Evolutionary conservation across 192 early-diverging fungal genomes (phyloP), one percentile per base, ranked within the genome.

Genomic region (Ramicandelaber brevisporus): DNA sequence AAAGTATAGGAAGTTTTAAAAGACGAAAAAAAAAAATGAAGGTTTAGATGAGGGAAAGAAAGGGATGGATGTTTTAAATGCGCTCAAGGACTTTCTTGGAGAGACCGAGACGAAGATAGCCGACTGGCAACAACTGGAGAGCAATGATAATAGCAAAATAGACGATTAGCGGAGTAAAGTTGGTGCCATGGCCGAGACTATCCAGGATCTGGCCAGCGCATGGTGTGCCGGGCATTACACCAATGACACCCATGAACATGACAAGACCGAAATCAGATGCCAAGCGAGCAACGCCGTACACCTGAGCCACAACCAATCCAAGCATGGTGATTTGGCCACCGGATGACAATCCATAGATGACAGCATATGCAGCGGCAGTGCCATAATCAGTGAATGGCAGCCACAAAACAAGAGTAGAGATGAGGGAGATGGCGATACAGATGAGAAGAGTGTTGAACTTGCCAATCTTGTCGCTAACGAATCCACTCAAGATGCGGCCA

Each of bases 211-310:
- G 58, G 5, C 62, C 47, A 2, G 55, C 52, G 5, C 52, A 48
- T 1, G 62, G 62, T 1, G 59, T 47, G 2, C 62, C 62, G 7
- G 58, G 32, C 20, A 65, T 40, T 1, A 51, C 46, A 9, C 62
- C 62, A 1, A 32, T 24, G 33, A 61, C 56, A 28, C 51, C 48
- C 1, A 55, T 59, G 29, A 52, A 33, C 14, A 61, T 61, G 2
- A 65, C 30, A 6, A 65, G 40, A 0, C 59, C 62, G 3, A 58
- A 63, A 20, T 63, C 59, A 31, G 54, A 59, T 1, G 65, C 60
- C 17, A 65, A 40, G 0, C 57, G 46, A 13, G 50, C 42, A n/a
- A 66, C 58, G 8, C 55, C 62, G 45, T 48, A 63, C 15, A 66
- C 50, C 12, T 53, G 45, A 14, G 57, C 58, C 34, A 51, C 62